Base-by-base conservation (phyloP, 805 yeast species). In the Kuraishia hungarica region DNA sequence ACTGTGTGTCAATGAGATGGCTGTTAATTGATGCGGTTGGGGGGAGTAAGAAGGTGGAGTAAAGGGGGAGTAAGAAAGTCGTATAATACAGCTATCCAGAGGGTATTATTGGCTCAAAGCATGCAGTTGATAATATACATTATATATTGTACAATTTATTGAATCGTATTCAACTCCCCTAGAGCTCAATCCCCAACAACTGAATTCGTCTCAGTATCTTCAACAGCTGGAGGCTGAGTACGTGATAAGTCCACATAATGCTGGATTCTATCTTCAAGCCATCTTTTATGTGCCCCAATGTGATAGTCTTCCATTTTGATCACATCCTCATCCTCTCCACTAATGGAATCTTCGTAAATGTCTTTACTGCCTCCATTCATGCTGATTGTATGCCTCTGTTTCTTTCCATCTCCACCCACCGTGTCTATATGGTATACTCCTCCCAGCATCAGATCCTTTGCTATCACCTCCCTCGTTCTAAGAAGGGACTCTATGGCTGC, bases 401-500 rank as follows among this genome's bases (percentile, higher is more conserved):
- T 53, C 4, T 53, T 53, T 11, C 53, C 60, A 26, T 23, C 51
- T 19, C 50, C 60, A 24, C 26, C 20, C n/a, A 60, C 62, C 53
- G 64, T 67, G 51, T 55, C 50, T 4, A 78, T 35, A 22, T 65
- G 64, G 61, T 79, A 82, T 3, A 64, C 63, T 5, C 81, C 75
- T 0, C 87, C 87, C 2, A 69, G 64, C 19, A 77, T 75, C 56
- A 89, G 75, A 61, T 89, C 94, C 62, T 89, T 89, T 50, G 84
- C 75, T 0, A 86, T 83, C 3, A 89, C 56, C 62, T 89, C 96
- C 56, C 94, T 73, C 0, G 96, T 89, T 66, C 96, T 78, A 8
- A 85, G 86, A 55, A 89, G 72, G 0, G 89, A 79, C 68, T 89
- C 96, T 52, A 89, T 89, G 24, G 83, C 93, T 2, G 80, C 77